Percentiles rank a stretch among this genome's conserved stretches.
These are phyloP conservation scores for Carpinus fangiana DNA, from an alignment of 306 rosid genomes.

Conservation along the genomic window DNA sequence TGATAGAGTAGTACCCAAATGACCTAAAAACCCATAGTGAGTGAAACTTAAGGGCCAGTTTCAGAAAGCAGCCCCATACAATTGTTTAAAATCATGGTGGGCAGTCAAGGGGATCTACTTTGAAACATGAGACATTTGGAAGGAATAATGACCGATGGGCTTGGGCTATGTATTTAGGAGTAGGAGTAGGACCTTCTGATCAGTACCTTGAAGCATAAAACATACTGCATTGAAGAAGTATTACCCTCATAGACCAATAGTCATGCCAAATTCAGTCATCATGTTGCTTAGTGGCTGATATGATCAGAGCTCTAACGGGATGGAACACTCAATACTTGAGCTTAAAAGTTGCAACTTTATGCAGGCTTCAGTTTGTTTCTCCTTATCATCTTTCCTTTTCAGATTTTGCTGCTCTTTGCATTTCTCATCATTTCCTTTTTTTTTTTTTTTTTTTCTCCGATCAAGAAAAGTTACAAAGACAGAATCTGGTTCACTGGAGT, in stretches of 20 bases:
- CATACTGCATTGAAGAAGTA: neutral
- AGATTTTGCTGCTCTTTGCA: neutral
- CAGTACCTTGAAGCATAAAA: neutral
- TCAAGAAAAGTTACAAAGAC: constrained; percentile 1
- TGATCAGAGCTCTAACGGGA: neutral
- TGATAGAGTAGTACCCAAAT: neutral
- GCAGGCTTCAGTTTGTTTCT: too few relatives aligned
- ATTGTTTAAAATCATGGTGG: constrained; percentile 3
- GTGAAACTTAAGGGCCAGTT: neutral
- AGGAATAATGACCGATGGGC: too few relatives aligned
- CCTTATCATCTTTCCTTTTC: neutral
- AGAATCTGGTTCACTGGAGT: neutral
- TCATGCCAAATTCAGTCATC: neutral
- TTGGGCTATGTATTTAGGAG: neutral
- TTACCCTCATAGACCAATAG: neutral
- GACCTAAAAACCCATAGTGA: neutral
- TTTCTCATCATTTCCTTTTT: neutral
- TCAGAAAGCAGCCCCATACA: neutral
- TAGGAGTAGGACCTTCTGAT: neutral
- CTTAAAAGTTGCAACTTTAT: neutral
- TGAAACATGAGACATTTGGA: too few relatives aligned
- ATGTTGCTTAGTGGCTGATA: neutral
- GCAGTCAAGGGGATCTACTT: neutral
- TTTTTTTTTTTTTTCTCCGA: neutral
- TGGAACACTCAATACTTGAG: neutral